phyloP scores from a whole-genome alignment of 192 early-diverging fungal genomes.

The Backusella westeae region DNA sequence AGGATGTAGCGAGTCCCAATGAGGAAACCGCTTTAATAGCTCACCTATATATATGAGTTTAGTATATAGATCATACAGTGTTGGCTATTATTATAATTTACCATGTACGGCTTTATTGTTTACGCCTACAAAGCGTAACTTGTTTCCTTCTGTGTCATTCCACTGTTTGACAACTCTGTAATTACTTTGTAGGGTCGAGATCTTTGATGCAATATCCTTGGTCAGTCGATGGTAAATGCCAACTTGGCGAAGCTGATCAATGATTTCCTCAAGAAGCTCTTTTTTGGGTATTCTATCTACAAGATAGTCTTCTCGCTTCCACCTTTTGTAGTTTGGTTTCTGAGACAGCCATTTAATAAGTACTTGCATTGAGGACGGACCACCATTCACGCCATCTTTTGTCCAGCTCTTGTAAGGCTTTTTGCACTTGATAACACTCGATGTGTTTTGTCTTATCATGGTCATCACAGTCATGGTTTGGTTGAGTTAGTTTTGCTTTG shows the following conservation, averaged over 20 bases:
- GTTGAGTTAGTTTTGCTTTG: neutral
- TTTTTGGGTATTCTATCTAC: conserved; percentile 12
- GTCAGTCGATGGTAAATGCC: conserved; percentile 17
- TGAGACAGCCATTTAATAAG: conserved; percentile 8
- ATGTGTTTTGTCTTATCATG: neutral
- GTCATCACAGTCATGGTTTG: neutral
- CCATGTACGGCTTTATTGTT: conserved; percentile 1
- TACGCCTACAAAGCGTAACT: neutral
- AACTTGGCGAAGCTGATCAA: neutral
- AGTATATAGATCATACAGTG: neutral
- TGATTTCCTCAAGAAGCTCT: conserved; percentile 13
- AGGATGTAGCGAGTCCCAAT: neutral
- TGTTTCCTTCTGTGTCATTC: conserved; percentile 3
- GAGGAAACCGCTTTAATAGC: conserved; percentile 10
- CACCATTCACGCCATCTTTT: conserved; percentile 13
- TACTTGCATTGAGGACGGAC: conserved; percentile 15
- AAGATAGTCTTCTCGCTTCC: conserved; percentile 3
- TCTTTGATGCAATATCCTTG: conserved; percentile 18
- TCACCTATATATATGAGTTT: neutral
- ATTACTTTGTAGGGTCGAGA: conserved; percentile 13
- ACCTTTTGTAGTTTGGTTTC: conserved; percentile 8
- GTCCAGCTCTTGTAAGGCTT: conserved; percentile 22
- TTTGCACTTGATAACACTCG: conserved; percentile 3
- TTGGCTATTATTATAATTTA: neutral
- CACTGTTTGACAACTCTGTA: conserved; percentile 7